phyloP scores from a whole-genome alignment of 2,329 filamentous ascomycete genomes.

The Lasiodiplodia sp. region DNA sequence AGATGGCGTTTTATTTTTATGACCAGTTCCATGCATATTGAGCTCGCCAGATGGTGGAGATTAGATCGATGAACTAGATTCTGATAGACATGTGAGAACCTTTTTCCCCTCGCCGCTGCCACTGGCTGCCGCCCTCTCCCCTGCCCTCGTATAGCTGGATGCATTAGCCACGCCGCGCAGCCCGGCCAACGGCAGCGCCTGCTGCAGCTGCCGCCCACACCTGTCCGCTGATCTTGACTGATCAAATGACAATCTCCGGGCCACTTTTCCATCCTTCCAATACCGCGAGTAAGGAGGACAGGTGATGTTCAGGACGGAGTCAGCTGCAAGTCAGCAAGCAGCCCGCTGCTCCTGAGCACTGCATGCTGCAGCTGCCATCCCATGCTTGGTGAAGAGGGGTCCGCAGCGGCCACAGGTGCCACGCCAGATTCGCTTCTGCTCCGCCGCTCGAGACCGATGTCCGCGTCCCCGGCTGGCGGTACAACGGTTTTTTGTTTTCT shows the following conservation, averaged over 20 bases:
- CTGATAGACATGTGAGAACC: slow-evolving; percentile 6
- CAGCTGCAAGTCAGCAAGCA: neutral
- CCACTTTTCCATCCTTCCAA: neutral
- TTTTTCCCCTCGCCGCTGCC: neutral
- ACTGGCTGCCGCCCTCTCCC: neutral
- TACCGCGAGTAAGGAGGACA: slow-evolving; percentile 1
- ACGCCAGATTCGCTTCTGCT: neutral
- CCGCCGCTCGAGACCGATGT: no score
- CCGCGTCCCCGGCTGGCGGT: neutral
- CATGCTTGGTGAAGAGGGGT: neutral
- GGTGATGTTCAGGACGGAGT: neutral
- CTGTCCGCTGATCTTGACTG: neutral
- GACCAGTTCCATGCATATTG: slow-evolving; percentile 9
- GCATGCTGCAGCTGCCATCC: neutral
- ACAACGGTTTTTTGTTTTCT: neutral
- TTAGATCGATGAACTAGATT: slow-evolving; percentile 16
- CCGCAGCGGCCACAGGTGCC: neutral
- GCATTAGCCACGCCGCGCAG: neutral
- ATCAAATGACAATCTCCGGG: slow-evolving; percentile 6
- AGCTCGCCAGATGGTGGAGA: slow-evolving; percentile 6
- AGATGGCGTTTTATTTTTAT: neutral
- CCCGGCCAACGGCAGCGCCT: neutral
- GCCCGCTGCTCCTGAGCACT: slow-evolving; percentile 9
- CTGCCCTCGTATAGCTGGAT: neutral
- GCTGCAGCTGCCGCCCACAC: neutral